Percentiles rank a stretch among this genome's conserved stretches.
Evolutionary conservation across 1,284 basidiomycete genomes (phyloP).

Genomic region (Ganoderma lucidum): DNA sequence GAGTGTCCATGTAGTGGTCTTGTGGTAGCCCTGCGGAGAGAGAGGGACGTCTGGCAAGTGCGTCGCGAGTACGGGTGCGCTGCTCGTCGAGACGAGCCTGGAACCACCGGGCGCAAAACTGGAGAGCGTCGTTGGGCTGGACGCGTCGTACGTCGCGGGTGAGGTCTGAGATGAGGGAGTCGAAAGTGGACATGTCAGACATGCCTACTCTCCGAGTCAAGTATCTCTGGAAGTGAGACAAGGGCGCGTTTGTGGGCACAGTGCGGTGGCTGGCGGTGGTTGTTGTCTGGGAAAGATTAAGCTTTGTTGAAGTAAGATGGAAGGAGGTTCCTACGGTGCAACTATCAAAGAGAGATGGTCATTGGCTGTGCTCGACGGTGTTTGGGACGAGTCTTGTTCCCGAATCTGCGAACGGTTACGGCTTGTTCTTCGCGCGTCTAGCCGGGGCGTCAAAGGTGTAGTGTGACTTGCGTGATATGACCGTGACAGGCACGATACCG

Average conservation of each 20-base stretch:
- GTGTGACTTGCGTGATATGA: background rate
- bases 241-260: background rate
- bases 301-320: slow-evolving; percentile 10
- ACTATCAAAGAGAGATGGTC: slow-evolving; percentile 7
- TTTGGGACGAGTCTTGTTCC: background rate
- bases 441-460: no score
- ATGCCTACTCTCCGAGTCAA: slow-evolving; percentile 15
- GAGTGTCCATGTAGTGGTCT: slow-evolving; percentile 67
- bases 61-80: slow-evolving; percentile 73
- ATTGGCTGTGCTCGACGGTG: slow-evolving; percentile 1
- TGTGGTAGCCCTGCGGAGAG: slow-evolving; percentile 58
- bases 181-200: slow-evolving; percentile 72
- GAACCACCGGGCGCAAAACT: slow-evolving; percentile 98
- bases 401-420: background rate
- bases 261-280: slow-evolving; percentile 4
- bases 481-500: background rate
- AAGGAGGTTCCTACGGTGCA: slow-evolving; percentile 3
- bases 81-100: slow-evolving; percentile 87
- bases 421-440: slow-evolving; percentile 7
- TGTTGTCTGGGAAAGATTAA: slow-evolving; percentile 7
- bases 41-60: slow-evolving; percentile 59
- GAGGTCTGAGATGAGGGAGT: slow-evolving; percentile 84
- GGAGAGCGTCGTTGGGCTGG: slow-evolving; percentile 89
- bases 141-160: slow-evolving; percentile 87
- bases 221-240: slow-evolving; percentile 4